These are phyloP conservation scores for Lactarius psammicola DNA, from an alignment of 768 basidiomycete genomes.

Conservation along the genomic window DNA sequence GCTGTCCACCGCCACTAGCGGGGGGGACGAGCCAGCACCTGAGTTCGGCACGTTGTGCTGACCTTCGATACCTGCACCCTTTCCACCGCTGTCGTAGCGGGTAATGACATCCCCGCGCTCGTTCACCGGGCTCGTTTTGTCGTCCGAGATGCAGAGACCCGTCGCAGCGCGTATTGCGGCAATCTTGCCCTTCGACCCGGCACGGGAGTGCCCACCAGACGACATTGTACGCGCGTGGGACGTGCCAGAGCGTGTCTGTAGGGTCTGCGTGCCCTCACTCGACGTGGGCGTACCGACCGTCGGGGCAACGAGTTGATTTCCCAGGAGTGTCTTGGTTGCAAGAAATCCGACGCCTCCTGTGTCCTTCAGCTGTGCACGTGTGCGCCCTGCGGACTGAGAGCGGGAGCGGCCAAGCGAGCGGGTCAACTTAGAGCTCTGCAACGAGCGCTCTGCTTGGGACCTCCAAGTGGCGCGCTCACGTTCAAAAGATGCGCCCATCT, in stretches of 20 bases:
- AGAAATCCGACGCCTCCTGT: slow-evolving; percentile 53
- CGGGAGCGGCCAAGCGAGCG: slow-evolving; percentile 63
- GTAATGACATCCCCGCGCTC: slow-evolving; percentile 22
- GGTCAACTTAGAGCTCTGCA: slow-evolving; percentile 57
- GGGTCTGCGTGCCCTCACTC: slow-evolving; percentile 35
- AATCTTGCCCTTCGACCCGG: slow-evolving; percentile 40
- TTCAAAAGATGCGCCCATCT: slow-evolving; percentile 60
- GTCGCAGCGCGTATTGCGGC: slow-evolving; percentile 38
- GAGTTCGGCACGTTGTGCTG: background rate
- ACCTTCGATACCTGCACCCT: background rate
- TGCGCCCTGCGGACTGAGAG: slow-evolving; percentile 51
- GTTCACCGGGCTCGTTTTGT: slow-evolving; percentile 23
- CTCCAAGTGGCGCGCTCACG: slow-evolving; percentile 68
- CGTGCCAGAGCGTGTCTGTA: slow-evolving; percentile 33
- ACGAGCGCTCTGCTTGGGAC: slow-evolving; percentile 55
- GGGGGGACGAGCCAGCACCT: slow-evolving; percentile 32
- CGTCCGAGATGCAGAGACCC: slow-evolving; percentile 31
- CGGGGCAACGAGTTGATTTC: slow-evolving; percentile 59
- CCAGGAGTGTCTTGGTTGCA: slow-evolving; percentile 63
- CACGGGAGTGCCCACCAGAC: slow-evolving; percentile 36
- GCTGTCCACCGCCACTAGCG: slow-evolving; percentile 33
- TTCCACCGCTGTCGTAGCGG: slow-evolving; percentile 20
- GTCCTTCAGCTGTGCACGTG: slow-evolving; percentile 32
- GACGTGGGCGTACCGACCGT: slow-evolving; percentile 34
- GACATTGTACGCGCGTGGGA: slow-evolving; percentile 35